Conservation (phyloP, 495 filamentous ascomycete genomes). For the Xylaria intraflava region DNA sequence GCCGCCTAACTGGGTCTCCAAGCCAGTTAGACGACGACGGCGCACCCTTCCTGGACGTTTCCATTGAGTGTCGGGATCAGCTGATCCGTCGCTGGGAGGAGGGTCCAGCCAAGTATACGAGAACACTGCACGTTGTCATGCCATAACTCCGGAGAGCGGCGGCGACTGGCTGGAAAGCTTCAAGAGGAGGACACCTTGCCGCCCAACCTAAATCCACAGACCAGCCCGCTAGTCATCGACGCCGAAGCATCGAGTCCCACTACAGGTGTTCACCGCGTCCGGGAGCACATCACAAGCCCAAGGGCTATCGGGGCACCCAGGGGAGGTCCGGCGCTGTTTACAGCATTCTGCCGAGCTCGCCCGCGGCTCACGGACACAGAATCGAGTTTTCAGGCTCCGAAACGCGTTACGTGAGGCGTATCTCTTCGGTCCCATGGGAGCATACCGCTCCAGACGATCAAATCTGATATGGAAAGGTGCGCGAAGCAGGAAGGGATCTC, state of each 20-base stretch:
- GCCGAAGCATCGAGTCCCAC: neutral
- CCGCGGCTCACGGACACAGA: neutral
- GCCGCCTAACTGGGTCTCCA: neutral
- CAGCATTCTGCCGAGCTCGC: neutral
- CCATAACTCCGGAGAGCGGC: conserved; percentile 2
- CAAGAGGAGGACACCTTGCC: conserved; percentile 2
- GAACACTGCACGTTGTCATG: neutral
- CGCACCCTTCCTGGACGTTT: conserved; percentile 14
- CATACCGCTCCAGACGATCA: neutral
- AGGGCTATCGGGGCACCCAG: neutral
- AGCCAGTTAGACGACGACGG: neutral
- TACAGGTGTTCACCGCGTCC: neutral
- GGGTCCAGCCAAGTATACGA: conserved; percentile 1
- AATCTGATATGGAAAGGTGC: conserved; percentile 4
- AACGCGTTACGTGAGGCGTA: neutral
- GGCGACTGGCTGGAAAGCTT: neutral
- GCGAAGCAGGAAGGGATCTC: conserved; percentile 9
- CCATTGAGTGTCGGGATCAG: neutral
- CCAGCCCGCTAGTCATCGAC: neutral
- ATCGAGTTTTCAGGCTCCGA: neutral
- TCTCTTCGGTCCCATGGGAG: neutral
- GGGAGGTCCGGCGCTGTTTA: neutral
- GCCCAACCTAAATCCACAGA: neutral
- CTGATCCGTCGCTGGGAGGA: conserved; percentile 2
- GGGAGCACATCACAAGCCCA: conserved; percentile 5